Conservation (phyloP, 257 asterid genomes). For the Solanum dulcamara region DNA sequence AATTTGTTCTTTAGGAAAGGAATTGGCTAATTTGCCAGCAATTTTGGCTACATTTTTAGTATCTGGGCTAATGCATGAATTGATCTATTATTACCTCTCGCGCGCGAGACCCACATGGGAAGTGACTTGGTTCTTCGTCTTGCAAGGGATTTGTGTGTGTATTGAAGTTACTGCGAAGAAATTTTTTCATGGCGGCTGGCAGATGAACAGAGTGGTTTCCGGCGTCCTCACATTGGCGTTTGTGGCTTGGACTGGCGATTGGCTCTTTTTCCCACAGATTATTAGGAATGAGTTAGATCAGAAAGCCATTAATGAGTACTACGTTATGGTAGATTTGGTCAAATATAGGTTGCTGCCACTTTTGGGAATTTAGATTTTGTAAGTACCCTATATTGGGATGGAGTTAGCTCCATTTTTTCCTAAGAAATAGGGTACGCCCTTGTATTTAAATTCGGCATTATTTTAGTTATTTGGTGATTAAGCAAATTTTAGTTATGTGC, state of each 20-base stretch:
- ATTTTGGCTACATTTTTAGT: constrained; percentile 38
- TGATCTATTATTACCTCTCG: constrained; percentile 27
- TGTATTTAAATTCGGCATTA: not conserved
- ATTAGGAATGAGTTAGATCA: constrained; percentile 28
- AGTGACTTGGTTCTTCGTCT: constrained; percentile 43
- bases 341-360: not conserved
- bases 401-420: not conserved
- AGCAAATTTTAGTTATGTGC: not conserved
- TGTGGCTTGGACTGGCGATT: constrained; percentile 33
- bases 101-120: constrained; percentile 55
- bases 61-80: constrained; percentile 65
- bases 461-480: not conserved
- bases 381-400: not conserved
- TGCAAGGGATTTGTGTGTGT: constrained; percentile 40
- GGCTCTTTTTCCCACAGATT: constrained; percentile 64
- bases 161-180: constrained; percentile 27
- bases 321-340: not conserved
- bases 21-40: constrained; percentile 16
- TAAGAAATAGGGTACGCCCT: not conserved
- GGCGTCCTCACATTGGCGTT: constrained; percentile 41
- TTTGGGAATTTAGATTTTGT: not conserved
- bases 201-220: constrained; percentile 24
- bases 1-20: constrained; percentile 8
- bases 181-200: constrained; percentile 7
- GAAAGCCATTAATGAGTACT: constrained; percentile 36